phyloP scores from a whole-genome alignment of 495 filamentous ascomycete species.

The Aspergillus saccharolyticus region DNA sequence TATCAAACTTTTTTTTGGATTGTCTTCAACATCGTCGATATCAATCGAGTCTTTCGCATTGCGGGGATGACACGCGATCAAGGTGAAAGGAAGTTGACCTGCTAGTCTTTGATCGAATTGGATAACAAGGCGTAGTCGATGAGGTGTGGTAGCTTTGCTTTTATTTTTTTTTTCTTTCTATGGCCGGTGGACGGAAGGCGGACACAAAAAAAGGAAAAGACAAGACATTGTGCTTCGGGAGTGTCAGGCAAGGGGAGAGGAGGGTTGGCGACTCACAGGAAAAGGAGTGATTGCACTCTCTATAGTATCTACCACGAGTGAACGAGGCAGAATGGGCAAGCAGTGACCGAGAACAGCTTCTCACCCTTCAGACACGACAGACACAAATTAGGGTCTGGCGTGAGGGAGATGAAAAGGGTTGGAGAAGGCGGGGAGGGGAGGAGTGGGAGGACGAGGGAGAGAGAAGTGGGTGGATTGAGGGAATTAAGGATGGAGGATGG shows the following conservation, averaged over 20 bases:
- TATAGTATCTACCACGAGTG: conserved; percentile 31
- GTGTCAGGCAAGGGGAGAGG: conserved; percentile 8
- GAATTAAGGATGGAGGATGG: background rate
- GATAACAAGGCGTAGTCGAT: background rate
- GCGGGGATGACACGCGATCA: background rate
- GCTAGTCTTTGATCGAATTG: background rate
- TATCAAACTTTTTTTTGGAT: conserved; percentile 13
- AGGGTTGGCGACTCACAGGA: conserved; percentile 16
- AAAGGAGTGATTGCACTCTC: conserved; percentile 19
- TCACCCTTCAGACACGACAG: conserved; percentile 22
- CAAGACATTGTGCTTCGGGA: conserved; percentile 1
- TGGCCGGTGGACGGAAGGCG: conserved; percentile 2
- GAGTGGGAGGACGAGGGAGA: conserved; percentile 14
- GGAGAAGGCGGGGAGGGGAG: conserved; percentile 14
- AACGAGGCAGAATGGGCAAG: conserved; percentile 34
- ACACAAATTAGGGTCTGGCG: conserved; percentile 21
- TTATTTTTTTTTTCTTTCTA: conserved; percentile 3
- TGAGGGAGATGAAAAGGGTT: conserved; percentile 16
- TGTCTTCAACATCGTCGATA: background rate
- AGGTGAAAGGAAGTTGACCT: background rate
- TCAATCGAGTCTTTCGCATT: background rate
- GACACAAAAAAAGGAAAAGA: conserved; percentile 2
- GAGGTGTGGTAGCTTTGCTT: background rate
- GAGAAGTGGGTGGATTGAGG: conserved; percentile 14
- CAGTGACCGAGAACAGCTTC: conserved; percentile 11